Evolutionary conservation across 441 rosid species (phyloP), one percentile per base, ranked within the genome.

Genomic region (California macrophylla): DNA sequence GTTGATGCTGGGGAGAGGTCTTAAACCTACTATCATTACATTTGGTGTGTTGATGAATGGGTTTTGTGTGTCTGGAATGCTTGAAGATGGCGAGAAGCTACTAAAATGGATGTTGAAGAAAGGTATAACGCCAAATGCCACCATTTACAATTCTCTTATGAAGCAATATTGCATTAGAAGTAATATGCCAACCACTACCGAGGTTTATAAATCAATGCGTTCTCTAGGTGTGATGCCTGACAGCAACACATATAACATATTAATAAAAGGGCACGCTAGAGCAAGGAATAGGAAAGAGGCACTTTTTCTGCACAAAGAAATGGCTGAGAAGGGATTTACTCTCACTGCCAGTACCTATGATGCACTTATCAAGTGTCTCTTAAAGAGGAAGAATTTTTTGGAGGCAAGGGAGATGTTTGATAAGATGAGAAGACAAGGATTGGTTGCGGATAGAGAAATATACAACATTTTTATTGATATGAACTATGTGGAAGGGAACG

Each of bases 271-370:
- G 66, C 97, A 93, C 76, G 91, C 87, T 74, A 91, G 83, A 82
- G 92, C 93, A 15, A 91, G 98, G 79, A 91, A 89, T 82, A 88
- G 91, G 96, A 93, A 91, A 79, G 97, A 93, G 75, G 98, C 98
- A 68, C 88, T 87, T 89, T 93, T 84, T 87, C 80, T 91, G 85
- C 82, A 72, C 64, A 77, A 62, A 66, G 92, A 87, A 84, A 86
- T 89, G 94, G 76, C 77, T 1, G 82, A 75, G 68, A 91, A 88
- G 81, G 91, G 96, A 66, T 84, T 79, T 74, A 71, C 73, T 54
- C 81, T 83, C 30, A 76, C 93, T 2, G 77, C 75, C 42, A 77
- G 78, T 78, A 80, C 98, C 45, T 93, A 89, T 69, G 85, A 79
- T 74, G 87, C 82, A 69, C 84, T 93, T 71, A 81, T 93, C 61